A percentile compares a stretch with the other conserved stretches of the same genome.
Evolutionary conservation across 2,329 filamentous ascomycete species (phyloP).

Genomic region (Huntiella abstrusa): DNA sequence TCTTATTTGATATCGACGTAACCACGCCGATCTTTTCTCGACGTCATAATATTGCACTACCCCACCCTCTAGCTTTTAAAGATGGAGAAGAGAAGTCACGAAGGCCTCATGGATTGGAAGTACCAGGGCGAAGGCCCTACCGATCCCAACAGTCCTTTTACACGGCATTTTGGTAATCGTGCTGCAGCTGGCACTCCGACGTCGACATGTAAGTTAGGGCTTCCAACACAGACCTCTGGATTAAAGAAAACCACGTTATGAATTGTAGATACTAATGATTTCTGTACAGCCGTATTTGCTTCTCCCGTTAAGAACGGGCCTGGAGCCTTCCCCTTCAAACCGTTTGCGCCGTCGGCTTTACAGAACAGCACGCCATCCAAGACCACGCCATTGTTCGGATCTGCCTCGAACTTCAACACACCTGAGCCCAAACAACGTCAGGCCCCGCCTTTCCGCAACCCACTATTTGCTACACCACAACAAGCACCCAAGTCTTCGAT

Average conservation of each 20-base stretch:
- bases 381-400: constrained; percentile 4
- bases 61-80: not conserved
- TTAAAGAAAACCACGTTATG: not conserved
- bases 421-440: constrained; percentile 12
- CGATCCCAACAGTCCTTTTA: constrained; percentile 43
- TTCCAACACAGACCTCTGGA: not conserved
- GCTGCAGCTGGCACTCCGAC: not conserved
- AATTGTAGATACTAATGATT: not conserved
- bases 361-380: constrained; percentile 20
- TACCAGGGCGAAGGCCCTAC: constrained; percentile 38
- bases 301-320: not conserved
- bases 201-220: not conserved
- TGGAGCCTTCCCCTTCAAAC: too few species aligned
- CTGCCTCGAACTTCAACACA: not conserved
- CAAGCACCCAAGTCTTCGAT: constrained; percentile 34
- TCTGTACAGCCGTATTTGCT: not conserved
- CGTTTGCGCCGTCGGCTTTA: too few species aligned
- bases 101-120: constrained; percentile 49
- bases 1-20: too few species aligned
- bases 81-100: constrained; percentile 37
- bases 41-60: not conserved
- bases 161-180: constrained; percentile 13
- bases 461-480: constrained; percentile 44
- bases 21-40: too few species aligned
- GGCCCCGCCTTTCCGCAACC: constrained; percentile 39